A percentile compares a stretch with the other conserved stretches of the same genome.
phyloP scores from a whole-genome alignment of 202 grass and related monocot species.

The Schoenoplectus triqueter region DNA sequence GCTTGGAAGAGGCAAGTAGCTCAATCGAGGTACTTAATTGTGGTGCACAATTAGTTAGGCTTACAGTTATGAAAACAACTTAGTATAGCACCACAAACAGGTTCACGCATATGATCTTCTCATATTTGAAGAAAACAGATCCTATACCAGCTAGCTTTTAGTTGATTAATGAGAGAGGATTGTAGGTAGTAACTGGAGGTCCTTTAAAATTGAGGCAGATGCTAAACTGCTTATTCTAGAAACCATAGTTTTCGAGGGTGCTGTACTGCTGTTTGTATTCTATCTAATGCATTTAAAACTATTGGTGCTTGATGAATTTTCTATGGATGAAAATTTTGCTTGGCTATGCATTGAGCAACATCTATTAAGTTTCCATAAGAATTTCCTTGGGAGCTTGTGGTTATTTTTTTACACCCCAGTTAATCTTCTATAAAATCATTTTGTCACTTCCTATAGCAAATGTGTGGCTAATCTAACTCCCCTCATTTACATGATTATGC shows the following conservation, averaged over 20 bases:
- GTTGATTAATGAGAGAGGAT: neutral
- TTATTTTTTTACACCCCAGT: neutral
- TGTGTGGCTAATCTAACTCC: neutral
- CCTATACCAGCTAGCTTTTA: neutral
- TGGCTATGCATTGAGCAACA: neutral
- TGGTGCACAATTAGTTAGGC: neutral
- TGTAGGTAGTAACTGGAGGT: conserved; percentile 8
- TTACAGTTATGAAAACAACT: neutral
- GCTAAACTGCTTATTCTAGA: neutral
- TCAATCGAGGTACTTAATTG: conserved; percentile 6
- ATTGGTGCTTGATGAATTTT: neutral
- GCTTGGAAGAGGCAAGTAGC: neutral
- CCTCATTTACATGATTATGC: neutral
- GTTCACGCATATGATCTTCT: neutral
- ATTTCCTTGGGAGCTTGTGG: neutral
- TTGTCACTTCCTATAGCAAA: neutral
- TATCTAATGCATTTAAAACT: conserved; percentile 1
- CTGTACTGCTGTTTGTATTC: neutral
- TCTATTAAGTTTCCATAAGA: conserved; percentile 23
- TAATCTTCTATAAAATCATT: neutral
- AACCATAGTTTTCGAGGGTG: neutral
- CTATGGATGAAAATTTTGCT: conserved; percentile 2
- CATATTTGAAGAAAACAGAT: neutral
- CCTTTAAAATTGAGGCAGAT: neutral
- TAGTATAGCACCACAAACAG: neutral